Base-by-base conservation (phyloP, 2,329 filamentous ascomycete species). In the Hypocreales sp. region DNA sequence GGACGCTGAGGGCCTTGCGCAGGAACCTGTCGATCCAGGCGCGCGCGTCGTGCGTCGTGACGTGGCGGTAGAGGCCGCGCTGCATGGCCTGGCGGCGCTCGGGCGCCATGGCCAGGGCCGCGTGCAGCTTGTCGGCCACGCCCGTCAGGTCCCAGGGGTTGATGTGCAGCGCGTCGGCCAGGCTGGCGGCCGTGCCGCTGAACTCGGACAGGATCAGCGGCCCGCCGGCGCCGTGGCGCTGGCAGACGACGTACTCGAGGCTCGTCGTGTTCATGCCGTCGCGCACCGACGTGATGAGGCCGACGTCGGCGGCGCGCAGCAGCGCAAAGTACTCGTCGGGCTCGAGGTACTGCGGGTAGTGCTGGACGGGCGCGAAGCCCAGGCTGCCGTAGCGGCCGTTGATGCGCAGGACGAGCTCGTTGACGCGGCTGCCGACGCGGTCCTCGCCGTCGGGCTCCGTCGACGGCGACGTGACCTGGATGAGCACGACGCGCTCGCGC, bases 261-360 rank as follows among this genome's bases (percentile, higher is more conserved):
- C 83, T 92, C 13, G 86, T 93, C 1, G 87, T 94, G 59, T 94
- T 95, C 86, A 95, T 94, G 32, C 87, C 87, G 50, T 95, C 90
- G 33, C 87, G 74, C 14, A 95, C 86, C 40, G 83, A 93, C 6
- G 90, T 94, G 51, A 95, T 94, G 27, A 95, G 63, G 4, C 84
- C 87, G 38, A 94, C 81, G 48, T 95, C 84, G 19, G 80, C 86
- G 3, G 83, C 73, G 15, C 87, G 75, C 28, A 95, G 67, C n/a
- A 95, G 68, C 4, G 87, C 86, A 51, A 93, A 92, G 52, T 95
- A 95, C 54, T 95, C 86, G 41, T 84, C 79, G 38, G 78, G 79
- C 25, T 73, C 77, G 24, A 95, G 67, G 48, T 94, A 94, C 49
- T 94, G 86, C 7, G 86, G 83, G 51, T 90, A 94, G 53, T 95